Conservation (phyloP, 108 stramenopile genomes). For the Nitzschia sp. region DNA sequence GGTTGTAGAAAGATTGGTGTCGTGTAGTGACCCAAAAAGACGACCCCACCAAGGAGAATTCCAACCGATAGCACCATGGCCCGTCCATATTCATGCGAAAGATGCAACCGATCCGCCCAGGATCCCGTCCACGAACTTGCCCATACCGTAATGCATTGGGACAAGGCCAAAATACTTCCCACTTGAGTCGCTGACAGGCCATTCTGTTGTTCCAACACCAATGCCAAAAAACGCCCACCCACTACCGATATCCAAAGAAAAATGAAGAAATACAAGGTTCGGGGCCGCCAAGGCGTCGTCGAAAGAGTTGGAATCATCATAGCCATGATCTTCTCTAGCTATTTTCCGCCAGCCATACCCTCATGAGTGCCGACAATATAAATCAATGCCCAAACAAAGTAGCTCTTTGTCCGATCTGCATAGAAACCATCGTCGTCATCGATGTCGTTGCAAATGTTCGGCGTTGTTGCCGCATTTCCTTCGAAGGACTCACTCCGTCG, state of each 20-base stretch:
- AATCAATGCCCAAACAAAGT: no score
- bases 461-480: no score
- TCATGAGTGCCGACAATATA: no score
- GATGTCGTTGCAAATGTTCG: no score
- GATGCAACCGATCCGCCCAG: constrained; percentile 41
- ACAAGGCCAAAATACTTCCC: constrained; percentile 47
- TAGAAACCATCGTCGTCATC: no score
- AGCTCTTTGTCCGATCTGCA: no score
- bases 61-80: constrained; percentile 38
- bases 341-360: no score
- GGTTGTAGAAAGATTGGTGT: constrained; percentile 12
- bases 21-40: constrained; percentile 45
- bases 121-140: constrained; percentile 31
- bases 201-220: constrained; percentile 51
- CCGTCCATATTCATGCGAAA: constrained; percentile 59
- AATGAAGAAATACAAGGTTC: constrained; percentile 41
- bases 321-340: no score
- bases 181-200: constrained; percentile 32
- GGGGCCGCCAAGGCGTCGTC: constrained; percentile 40
- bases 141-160: constrained; percentile 28
- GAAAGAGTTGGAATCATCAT: no score
- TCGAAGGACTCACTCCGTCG: no score
- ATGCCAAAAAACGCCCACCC: constrained; percentile 58
- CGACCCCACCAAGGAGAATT: constrained; percentile 39
- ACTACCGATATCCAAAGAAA: constrained; percentile 56